Evolutionary conservation across 805 yeast genomes (phyloP), one percentile per base, ranked within the genome.

Genomic region (Saturnispora ahearnii): DNA sequence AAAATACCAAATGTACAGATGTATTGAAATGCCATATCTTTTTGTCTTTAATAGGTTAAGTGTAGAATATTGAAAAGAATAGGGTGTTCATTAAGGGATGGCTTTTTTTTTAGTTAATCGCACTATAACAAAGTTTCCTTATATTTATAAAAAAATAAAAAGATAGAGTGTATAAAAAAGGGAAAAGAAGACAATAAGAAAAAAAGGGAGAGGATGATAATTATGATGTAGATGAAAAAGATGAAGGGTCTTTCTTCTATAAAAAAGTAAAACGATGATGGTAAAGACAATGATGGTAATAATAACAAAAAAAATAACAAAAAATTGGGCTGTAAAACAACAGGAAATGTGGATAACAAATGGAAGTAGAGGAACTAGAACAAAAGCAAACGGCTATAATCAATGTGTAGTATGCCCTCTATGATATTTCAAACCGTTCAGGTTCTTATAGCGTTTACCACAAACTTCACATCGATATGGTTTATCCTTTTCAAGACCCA

Each of bases 391-490:
- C 40, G 13, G 21, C 40, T 12, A 22, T 18, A 36, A 36, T 36
- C 66, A 90, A 72, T 91, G 98, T 41, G 98, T 91, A n/a, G 97
- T 82, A 69, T 93, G 99, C 22, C 96, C 98, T 60, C 97, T 79
- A 68, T 93, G 99, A 67, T 93, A 93, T 69, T 93, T 93, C 67
- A 93, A 74, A 28, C 99, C 99, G 66, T 93, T 93, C 61, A 93
- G 73, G 63, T 93, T 93, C 74, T 93, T 93, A 72, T 93, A 93
- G 51, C 99, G 73, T 69, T 91, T 93, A 52, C 98, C 98, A 70
- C 99, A 93, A 41, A 91, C 96, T 70, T 93, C 98, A 69, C 99
- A 93, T 62, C 97, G 78, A 67, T 91, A 93, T 36, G 99, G 99
- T 71, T 93, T 93, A 72, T 93, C 99, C 72, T 88, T 90, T 67